These are phyloP conservation scores for Pleurostoma richardsiae DNA, from an alignment of 2,329 filamentous ascomycete genomes.

Conservation along the genomic window DNA sequence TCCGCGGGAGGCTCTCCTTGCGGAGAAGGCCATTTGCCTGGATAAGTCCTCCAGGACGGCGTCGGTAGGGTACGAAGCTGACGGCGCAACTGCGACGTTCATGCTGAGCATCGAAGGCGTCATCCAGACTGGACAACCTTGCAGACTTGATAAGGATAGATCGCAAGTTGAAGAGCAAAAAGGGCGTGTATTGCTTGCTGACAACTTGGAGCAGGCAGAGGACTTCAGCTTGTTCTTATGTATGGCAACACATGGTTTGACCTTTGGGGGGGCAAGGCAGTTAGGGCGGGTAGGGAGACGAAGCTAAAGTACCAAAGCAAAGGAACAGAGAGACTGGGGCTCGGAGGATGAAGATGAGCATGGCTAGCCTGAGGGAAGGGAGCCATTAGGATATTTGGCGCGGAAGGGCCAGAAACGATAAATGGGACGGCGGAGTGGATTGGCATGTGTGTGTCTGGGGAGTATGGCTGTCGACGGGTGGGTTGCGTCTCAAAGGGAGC, in stretches of 20 bases:
- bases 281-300: constrained; percentile 10
- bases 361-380: constrained; percentile 17
- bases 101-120: constrained; percentile 28
- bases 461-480: constrained; percentile 8
- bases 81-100: constrained; percentile 20
- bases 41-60: constrained; percentile 45
- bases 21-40: constrained; percentile 42
- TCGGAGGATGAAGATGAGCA: constrained; percentile 14
- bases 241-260: constrained; percentile 1
- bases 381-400: constrained; percentile 19
- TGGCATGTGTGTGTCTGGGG: constrained; percentile 21
- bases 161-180: background rate
- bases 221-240: constrained; percentile 10
- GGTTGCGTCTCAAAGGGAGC: constrained; percentile 17
- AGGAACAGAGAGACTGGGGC: constrained; percentile 10
- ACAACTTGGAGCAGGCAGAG: constrained; percentile 7
- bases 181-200: constrained; percentile 8
- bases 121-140: constrained; percentile 6
- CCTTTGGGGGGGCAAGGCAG: background rate
- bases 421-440: constrained; percentile 20
- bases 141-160: background rate
- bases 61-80: constrained; percentile 30
- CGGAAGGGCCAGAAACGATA: constrained; percentile 20
- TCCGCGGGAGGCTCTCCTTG: constrained; percentile 42
- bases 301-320: constrained; percentile 3